Conservation (phyloP, 352 stramenopile genomes). For the Globisporangium nodosum region DNA sequence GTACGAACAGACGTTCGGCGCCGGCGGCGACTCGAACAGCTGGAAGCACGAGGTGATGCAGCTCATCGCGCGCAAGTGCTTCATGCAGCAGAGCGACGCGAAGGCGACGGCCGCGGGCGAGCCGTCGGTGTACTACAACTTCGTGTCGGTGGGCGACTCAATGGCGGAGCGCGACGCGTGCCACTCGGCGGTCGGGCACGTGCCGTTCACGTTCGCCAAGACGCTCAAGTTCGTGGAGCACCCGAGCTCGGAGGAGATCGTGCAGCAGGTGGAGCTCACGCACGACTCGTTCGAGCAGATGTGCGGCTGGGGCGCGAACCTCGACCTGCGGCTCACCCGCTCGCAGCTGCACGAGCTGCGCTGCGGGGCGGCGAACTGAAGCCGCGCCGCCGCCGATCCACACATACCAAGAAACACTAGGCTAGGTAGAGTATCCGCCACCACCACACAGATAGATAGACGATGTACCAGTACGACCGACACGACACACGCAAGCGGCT, state of each 20-base stretch:
- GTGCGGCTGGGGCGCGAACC: constrained; percentile 65
- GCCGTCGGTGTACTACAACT: constrained; percentile 60
- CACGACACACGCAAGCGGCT: background rate
- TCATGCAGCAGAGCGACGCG: constrained; percentile 21
- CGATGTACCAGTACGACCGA: constrained; percentile 1
- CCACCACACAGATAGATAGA: background rate
- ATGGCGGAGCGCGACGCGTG: constrained; percentile 85
- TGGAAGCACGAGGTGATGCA: constrained; percentile 88
- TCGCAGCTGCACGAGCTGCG: constrained; percentile 72
- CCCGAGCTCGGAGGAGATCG: constrained; percentile 69
- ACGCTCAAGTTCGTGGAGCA: constrained; percentile 86
- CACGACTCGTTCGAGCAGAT: constrained; percentile 86
- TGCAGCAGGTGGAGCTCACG: constrained; percentile 80
- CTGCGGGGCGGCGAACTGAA: constrained; percentile 19
- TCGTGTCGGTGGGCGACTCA: constrained; percentile 80
- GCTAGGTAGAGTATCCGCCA: constrained; percentile 12
- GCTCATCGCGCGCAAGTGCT: constrained; percentile 83
- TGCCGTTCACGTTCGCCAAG: constrained; percentile 74
- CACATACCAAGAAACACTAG: constrained; percentile 4
- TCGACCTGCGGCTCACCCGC: constrained; percentile 73
- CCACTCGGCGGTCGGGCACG: constrained; percentile 55
- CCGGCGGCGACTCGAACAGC: constrained; percentile 63
- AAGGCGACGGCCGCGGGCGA: constrained; percentile 1
- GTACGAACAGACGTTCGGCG: constrained; percentile 82
- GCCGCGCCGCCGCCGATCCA: background rate